Conservation (phyloP, 257 asterid genomes). For the Solanum megistacrolobum region DNA sequence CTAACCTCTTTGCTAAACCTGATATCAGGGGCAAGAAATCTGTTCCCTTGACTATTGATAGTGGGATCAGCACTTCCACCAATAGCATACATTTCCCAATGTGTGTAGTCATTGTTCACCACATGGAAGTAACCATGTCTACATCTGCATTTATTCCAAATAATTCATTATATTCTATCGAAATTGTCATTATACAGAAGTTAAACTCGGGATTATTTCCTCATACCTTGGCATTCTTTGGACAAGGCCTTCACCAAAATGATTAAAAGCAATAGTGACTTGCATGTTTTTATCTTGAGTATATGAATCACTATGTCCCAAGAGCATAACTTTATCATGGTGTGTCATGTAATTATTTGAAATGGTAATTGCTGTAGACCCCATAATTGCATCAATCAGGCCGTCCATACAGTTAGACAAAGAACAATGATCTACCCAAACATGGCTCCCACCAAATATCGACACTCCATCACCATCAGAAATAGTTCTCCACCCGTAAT, state of each 20-base stretch:
- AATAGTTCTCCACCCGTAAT: conserved; percentile 61
- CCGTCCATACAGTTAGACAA: conserved; percentile 62
- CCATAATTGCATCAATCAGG: conserved; percentile 54
- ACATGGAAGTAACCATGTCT: conserved; percentile 86
- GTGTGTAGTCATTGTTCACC: conserved; percentile 84
- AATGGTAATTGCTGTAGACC: conserved; percentile 63
- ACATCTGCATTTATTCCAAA: conserved; percentile 35
- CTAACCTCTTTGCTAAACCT: conserved; percentile 61
- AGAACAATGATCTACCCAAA: conserved; percentile 84
- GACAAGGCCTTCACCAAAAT: conserved; percentile 83
- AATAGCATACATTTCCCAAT: conserved; percentile 90
- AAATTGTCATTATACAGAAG: background rate
- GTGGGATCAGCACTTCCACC: conserved; percentile 89
- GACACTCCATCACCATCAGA: conserved; percentile 86
- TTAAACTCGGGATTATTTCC: rapidly evolving
- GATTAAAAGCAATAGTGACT: conserved; percentile 70
- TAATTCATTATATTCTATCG: background rate
- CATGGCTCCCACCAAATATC: conserved; percentile 58
- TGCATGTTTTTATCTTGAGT: conserved; percentile 58
- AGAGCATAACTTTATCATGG: conserved; percentile 78
- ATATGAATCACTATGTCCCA: conserved; percentile 62
- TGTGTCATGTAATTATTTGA: conserved; percentile 64
- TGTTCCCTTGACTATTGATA: conserved; percentile 73
- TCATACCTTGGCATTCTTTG: conserved; percentile 74
- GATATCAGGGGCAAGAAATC: conserved; percentile 58